Evolutionary conservation across 306 rosid genomes (phyloP).

Genomic region (Luffa acutangula): DNA sequence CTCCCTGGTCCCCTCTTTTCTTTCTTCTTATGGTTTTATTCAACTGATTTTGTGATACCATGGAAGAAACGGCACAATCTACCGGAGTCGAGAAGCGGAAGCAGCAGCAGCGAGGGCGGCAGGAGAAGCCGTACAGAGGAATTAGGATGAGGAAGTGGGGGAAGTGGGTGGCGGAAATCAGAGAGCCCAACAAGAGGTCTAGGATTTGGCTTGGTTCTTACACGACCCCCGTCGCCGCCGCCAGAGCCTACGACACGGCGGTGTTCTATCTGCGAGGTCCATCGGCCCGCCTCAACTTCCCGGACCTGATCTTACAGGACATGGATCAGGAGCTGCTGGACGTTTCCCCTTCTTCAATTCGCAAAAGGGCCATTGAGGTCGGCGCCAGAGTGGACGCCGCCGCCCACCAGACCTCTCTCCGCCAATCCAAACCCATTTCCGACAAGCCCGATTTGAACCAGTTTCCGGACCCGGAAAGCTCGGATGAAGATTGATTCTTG

Average conservation of each 20-base stretch:
- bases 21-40: no score
- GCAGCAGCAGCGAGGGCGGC: slow-evolving; percentile 10
- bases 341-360: slow-evolving; percentile 47
- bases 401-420: slow-evolving; percentile 42
- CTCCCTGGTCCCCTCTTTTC: no score
- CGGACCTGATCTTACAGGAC: slow-evolving; percentile 34
- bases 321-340: slow-evolving; percentile 14
- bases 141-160: slow-evolving; percentile 86
- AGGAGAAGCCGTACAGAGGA: slow-evolving; percentile 47
- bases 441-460: slow-evolving; percentile 50
- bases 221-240: slow-evolving; percentile 51
- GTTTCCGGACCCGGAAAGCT: slow-evolving; percentile 67
- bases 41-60: neutral
- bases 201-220: slow-evolving; percentile 76
- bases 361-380: slow-evolving; percentile 52
- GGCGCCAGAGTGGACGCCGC: slow-evolving; percentile 73
- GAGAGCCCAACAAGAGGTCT: slow-evolving; percentile 66
- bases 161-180: slow-evolving; percentile 68
- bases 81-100: slow-evolving; percentile 26
- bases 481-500: slow-evolving; percentile 25
- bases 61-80: neutral
- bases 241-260: slow-evolving; percentile 80
- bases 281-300: slow-evolving; percentile 59
- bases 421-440: slow-evolving; percentile 9
- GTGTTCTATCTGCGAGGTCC: slow-evolving; percentile 54